Evolutionary conservation across 495 filamentous ascomycete species (phyloP).

Genomic region (Staphylotrichum longicolle): DNA sequence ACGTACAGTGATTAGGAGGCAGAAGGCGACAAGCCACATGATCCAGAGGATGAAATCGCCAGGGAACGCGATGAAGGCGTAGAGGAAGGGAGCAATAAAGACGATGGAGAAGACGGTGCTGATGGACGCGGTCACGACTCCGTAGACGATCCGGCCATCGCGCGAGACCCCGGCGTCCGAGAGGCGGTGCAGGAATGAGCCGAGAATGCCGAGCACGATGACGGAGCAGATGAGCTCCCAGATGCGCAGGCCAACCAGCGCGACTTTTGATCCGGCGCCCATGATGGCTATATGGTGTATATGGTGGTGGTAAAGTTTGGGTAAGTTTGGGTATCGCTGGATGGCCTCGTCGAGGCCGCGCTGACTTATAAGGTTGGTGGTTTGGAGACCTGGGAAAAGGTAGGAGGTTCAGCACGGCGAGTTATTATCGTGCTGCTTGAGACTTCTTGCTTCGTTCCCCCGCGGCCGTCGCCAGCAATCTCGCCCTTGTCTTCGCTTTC

Average conservation of each 20-base stretch:
- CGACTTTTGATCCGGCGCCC: slow-evolving; percentile 8
- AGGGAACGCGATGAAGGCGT: slow-evolving; percentile 26
- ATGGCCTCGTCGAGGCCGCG: no score
- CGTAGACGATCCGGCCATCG: slow-evolving; percentile 28
- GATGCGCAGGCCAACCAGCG: slow-evolving; percentile 21
- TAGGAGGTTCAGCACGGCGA: no score
- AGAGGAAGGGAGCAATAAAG: slow-evolving; percentile 29
- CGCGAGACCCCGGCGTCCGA: slow-evolving; percentile 3
- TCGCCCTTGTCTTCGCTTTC: neutral
- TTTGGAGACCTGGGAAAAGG: no score
- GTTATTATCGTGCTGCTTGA: no score
- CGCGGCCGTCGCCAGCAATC: no score
- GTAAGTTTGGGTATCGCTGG: neutral
- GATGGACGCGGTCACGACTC: slow-evolving; percentile 20
- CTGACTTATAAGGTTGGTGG: no score
- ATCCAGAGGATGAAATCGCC: slow-evolving; percentile 27
- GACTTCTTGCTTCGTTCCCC: neutral
- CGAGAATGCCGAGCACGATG: slow-evolving; percentile 27
- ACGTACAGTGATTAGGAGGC: slow-evolving; percentile 26
- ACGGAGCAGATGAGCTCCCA: slow-evolving; percentile 25
- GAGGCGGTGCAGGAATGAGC: slow-evolving; percentile 20
- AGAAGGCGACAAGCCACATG: slow-evolving; percentile 30
- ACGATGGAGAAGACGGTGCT: slow-evolving; percentile 26
- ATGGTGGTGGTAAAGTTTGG: neutral
- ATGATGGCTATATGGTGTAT: slow-evolving; percentile 16